Evolutionary conservation across 2,329 filamentous ascomycete genomes (phyloP).

Genomic region (Cylindrodendrum hubeiense): DNA sequence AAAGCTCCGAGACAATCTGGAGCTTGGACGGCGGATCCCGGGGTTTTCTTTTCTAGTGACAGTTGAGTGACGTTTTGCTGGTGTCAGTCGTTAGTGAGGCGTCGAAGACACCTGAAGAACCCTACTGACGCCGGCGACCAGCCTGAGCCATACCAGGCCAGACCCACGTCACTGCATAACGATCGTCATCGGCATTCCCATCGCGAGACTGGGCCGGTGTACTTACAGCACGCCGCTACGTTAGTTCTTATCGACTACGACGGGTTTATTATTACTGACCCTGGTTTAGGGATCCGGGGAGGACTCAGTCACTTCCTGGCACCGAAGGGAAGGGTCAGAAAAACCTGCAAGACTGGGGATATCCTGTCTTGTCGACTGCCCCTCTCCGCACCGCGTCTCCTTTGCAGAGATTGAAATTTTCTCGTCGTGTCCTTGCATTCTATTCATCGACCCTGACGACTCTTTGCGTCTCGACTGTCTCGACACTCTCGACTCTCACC

Average conservation of each 20-base stretch:
- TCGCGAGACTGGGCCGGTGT: conserved; percentile 17
- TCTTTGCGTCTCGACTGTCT: not conserved
- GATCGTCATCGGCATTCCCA: conserved; percentile 45
- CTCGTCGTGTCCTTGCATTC: not conserved
- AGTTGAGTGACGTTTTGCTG: conserved; percentile 32
- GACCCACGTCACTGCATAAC: conserved; percentile 41
- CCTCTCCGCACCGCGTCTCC: not conserved
- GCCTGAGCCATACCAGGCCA: conserved; percentile 7
- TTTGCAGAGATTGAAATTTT: not conserved
- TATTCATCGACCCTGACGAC: not conserved
- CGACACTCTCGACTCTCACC: too few relatives aligned
- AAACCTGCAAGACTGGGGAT: conserved; percentile 14
- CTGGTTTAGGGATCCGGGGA: not conserved
- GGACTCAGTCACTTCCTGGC: not conserved
- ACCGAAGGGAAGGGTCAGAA: not conserved
- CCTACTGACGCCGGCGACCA: conserved; percentile 30
- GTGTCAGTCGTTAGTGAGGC: conserved; percentile 31
- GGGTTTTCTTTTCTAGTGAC: conserved; percentile 26
- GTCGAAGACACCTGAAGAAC: conserved; percentile 29
- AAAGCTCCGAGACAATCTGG: conserved; percentile 2
- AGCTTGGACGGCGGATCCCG: conserved; percentile 17
- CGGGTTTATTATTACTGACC: conserved; percentile 13
- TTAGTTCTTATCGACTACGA: conserved; percentile 23
- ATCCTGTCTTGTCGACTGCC: conserved; percentile 2
- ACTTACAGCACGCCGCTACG: conserved; percentile 7